These are phyloP conservation scores for Vigna reflexopilosa DNA, from an alignment of 306 rosid species.

Conservation along the genomic window DNA sequence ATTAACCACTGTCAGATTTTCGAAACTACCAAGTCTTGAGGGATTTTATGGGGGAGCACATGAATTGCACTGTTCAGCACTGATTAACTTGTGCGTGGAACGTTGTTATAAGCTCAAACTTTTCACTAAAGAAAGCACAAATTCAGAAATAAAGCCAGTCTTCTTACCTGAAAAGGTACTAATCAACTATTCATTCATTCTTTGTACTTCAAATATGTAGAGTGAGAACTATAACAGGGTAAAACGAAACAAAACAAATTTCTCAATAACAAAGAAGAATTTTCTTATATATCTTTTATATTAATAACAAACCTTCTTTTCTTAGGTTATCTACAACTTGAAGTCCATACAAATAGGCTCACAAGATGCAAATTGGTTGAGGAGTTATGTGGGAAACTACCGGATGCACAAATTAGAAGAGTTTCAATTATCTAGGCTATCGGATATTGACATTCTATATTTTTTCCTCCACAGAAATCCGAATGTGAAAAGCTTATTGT, in stretches of 20 bases:
- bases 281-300: background rate
- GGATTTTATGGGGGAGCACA: conserved; percentile 11
- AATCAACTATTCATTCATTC: too few relatives aligned
- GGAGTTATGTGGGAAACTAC: conserved; percentile 13
- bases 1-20: background rate
- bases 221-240: too few relatives aligned
- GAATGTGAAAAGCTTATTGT: background rate
- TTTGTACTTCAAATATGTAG: too few relatives aligned
- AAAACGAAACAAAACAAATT: background rate
- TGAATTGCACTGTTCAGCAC: background rate
- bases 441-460: background rate
- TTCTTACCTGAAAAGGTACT: conserved; percentile 28
- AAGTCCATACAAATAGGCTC: conserved; percentile 26
- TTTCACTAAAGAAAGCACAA: background rate
- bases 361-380: background rate
- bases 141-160: background rate
- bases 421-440: background rate
- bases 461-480: conserved; percentile 40
- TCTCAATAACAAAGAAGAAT: background rate
- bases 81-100: conserved; percentile 14
- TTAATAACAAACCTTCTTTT: background rate
- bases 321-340: conserved; percentile 35
- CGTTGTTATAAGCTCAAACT: background rate
- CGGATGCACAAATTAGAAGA: conserved; percentile 27
- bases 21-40: background rate